Evolutionary conservation across 441 rosid genomes (phyloP).

Genomic region (Euphorbia corollata): DNA sequence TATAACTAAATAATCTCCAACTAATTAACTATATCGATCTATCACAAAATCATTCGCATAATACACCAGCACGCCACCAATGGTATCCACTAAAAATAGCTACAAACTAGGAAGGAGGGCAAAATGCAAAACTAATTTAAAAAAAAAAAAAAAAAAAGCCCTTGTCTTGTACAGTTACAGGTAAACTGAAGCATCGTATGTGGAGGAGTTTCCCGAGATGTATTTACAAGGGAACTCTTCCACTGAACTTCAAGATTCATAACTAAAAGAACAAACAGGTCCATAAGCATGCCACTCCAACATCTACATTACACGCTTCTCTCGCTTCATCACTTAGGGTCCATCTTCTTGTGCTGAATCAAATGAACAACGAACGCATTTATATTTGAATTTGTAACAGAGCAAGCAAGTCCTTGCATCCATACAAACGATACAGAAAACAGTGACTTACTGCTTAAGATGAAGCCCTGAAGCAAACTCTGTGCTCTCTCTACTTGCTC

Average conservation of each 20-base stretch:
- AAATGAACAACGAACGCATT: neutral
- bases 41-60: neutral
- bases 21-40: neutral
- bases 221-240: conserved; percentile 34
- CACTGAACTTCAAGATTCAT: conserved; percentile 2
- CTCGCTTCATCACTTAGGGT: conserved; percentile 25
- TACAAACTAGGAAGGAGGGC: neutral
- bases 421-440: neutral
- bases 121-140: neutral
- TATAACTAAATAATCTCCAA: no score
- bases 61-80: neutral
- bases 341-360: conserved; percentile 76
- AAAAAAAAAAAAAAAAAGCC: neutral
- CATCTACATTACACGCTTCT: conserved; percentile 7
- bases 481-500: conserved; percentile 94
- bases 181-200: conserved; percentile 16
- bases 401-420: neutral
- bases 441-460: conserved; percentile 73
- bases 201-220: conserved; percentile 13
- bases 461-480: conserved; percentile 93
- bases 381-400: neutral
- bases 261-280: conserved; percentile 9
- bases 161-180: neutral
- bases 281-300: conserved; percentile 5
- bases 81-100: neutral